Evolutionary conservation across 2,329 filamentous ascomycete species (phyloP).

Genomic region (Rhynchosporium agropyri): DNA sequence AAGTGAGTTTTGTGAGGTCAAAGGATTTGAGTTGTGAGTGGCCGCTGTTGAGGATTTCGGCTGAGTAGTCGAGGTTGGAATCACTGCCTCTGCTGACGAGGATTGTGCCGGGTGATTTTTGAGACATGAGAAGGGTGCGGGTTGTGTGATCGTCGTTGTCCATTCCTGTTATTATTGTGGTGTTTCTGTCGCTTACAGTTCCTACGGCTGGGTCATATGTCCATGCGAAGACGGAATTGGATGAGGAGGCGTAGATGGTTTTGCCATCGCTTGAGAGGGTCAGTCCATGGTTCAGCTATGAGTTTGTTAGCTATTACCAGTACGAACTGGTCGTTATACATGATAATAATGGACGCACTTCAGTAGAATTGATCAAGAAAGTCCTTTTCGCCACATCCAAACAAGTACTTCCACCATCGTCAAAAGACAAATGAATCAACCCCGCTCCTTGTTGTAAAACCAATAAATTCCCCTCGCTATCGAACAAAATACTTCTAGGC

Average conservation of each 20-base stretch:
- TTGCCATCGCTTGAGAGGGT: slow-evolving; percentile 55
- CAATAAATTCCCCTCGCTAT: slow-evolving; percentile 40
- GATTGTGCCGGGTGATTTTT: slow-evolving; percentile 56
- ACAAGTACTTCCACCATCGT: slow-evolving; percentile 34
- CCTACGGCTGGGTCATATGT: slow-evolving; percentile 59
- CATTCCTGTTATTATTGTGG: slow-evolving; percentile 65
- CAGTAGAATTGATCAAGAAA: slow-evolving; percentile 28
- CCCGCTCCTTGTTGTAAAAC: slow-evolving; percentile 39
- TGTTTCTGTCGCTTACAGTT: slow-evolving; percentile 49
- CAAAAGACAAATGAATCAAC: slow-evolving; percentile 36
- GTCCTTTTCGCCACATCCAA: slow-evolving; percentile 33
- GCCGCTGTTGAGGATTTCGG: slow-evolving; percentile 56
- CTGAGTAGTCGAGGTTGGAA: slow-evolving; percentile 61
- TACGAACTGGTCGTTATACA: fast-evolving
- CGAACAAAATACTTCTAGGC: slow-evolving; percentile 41
- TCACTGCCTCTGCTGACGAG: slow-evolving; percentile 68
- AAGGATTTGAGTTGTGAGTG: slow-evolving; percentile 70
- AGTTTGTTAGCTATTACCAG: slow-evolving; percentile 1
- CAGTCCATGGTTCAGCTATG: slow-evolving; percentile 59
- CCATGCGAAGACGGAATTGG: slow-evolving; percentile 64
- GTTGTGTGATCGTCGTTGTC: slow-evolving; percentile 62
- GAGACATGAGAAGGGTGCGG: slow-evolving; percentile 66
- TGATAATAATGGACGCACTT: slow-evolving; percentile 18
- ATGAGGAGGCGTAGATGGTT: slow-evolving; percentile 60
- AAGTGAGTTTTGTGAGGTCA: slow-evolving; percentile 46